Conservation (phyloP, 2,329 filamentous ascomycete genomes). For the Lachnellula occidentalis region DNA sequence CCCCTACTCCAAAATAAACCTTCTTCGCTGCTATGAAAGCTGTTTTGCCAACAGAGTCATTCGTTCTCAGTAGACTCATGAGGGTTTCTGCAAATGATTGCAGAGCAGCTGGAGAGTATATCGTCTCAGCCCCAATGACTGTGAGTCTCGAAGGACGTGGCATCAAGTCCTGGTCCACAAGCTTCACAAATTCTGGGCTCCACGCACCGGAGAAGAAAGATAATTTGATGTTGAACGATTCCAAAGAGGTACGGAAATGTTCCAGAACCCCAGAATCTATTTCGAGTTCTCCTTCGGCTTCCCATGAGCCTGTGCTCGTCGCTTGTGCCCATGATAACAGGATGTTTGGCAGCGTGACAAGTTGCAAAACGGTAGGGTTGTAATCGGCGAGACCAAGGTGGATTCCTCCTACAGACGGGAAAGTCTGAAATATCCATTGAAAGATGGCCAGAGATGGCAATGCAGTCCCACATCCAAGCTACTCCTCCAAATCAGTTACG, state of each 20-base stretch:
- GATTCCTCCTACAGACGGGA: conserved; percentile 30
- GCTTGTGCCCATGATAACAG: conserved; percentile 56
- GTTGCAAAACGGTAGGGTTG: conserved; percentile 69
- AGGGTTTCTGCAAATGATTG: conserved; percentile 63
- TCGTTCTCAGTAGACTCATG: conserved; percentile 47
- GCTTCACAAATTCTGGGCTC: conserved; percentile 57
- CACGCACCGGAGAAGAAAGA: conserved; percentile 71
- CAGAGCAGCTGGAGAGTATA: conserved; percentile 72
- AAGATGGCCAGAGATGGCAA: conserved; percentile 68
- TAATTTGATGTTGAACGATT: conserved; percentile 46
- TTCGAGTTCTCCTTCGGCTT: conserved; percentile 30
- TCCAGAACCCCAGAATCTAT: conserved; percentile 43
- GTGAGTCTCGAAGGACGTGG: conserved; percentile 34
- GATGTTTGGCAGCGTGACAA: conserved; percentile 76
- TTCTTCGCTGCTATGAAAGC: conserved; percentile 71
- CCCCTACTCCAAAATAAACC: conserved; percentile 80
- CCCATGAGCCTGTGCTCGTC: conserved; percentile 18
- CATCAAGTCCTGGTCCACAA: conserved; percentile 38
- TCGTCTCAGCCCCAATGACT: conserved; percentile 73
- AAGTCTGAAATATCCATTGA: conserved; percentile 44
- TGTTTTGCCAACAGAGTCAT: conserved; percentile 29
- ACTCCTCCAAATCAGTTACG: conserved; percentile 10
- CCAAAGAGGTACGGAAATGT: conserved; percentile 53
- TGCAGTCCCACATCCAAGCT: conserved; percentile 76
- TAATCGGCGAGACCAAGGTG: conserved; percentile 71